Evolutionary conservation across 2,329 filamentous ascomycete genomes (phyloP), one percentile per base, ranked within the genome.

Genomic region (Cordyceps farinosa): DNA sequence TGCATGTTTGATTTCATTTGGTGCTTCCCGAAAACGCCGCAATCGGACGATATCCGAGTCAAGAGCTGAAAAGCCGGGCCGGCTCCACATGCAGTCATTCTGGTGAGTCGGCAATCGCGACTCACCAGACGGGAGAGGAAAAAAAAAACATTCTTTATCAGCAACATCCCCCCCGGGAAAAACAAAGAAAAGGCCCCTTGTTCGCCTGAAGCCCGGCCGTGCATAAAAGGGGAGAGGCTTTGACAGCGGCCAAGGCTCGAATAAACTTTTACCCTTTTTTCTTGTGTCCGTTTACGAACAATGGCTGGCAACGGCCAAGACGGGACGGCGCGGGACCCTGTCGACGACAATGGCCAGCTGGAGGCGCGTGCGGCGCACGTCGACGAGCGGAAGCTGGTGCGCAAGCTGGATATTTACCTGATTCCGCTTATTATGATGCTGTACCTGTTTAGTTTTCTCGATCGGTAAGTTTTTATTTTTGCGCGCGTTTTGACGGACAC

Each of bases 361-460:
- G 53, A 64, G 54, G 27, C 61, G 54, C 67, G 67, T 34, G 68
- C 69, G 17, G 64, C 67, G 32, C 64, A 56, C 34, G 65, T 68
- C 3, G 68, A 73, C n/a, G 80, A 90, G 74, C 79, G 78, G 68
- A 82, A 79, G 66, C 77, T 91, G 29, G 78, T 90, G 50, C 79
- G 84, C 62, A 90, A 89, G 73, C 74, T 91, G 38, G 89, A 91
- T 72, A 65, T 79, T 15, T 80, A 83, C 69, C 80, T 91, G 32
- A 81, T 91, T 15, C 88, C 88, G 2, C 77, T 90, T 27, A 79
- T 90, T 8, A 89, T 90, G 84, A 73, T 84, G 7, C 75, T 90
- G 17, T 94, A 94, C 71, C 80, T 92, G 15, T 86, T 92, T 67
- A 89, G 87, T 67, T 93, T 92, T 71, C 76, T 93, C 9, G 90